These are phyloP conservation scores for Apiotrichum mycotoxinovorans DNA, from an alignment of 1,284 basidiomycete species.

Conservation along the genomic window DNA sequence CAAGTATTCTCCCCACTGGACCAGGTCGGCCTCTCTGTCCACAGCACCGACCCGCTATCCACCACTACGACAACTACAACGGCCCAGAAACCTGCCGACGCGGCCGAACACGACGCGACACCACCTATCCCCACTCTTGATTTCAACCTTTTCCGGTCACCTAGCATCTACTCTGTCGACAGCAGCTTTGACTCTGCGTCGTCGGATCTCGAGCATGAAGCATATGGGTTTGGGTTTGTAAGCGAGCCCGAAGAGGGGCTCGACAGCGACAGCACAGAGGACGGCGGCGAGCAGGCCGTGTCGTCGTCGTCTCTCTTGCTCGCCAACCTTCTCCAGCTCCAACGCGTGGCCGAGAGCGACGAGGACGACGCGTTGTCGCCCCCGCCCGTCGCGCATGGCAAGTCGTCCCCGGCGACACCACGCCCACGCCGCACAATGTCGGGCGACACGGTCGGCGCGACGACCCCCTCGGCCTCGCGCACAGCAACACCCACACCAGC, in stretches of 20 bases:
- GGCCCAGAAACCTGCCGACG: constrained; percentile 30
- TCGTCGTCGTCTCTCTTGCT: background rate
- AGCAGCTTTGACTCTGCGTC: constrained; percentile 9
- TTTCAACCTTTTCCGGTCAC: constrained; percentile 42
- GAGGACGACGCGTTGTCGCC: background rate
- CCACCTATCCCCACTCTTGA: constrained; percentile 38
- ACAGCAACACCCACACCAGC: constrained; percentile 6
- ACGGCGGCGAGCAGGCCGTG: background rate
- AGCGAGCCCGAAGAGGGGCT: constrained; percentile 2
- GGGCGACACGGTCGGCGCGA: background rate
- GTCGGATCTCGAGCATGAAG: background rate
- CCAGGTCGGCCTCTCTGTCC: constrained; percentile 16
- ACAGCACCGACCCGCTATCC: background rate
- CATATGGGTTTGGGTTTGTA: background rate
- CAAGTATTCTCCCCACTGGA: constrained; percentile 15
- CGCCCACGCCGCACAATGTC: constrained; percentile 6
- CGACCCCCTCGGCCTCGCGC: constrained; percentile 2
- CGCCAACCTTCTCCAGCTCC: background rate
- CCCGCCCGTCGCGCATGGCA: too few species aligned
- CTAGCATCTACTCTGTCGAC: constrained; percentile 39
- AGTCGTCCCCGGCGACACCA: constrained; percentile 11
- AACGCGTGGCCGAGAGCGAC: background rate
- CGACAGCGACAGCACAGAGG: constrained; percentile 10
- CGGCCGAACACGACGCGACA: constrained; percentile 31
- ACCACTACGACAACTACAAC: too few species aligned